Conservation (phyloP, 2,329 filamentous ascomycete genomes). For the Penicillium fuscoglaucum region DNA sequence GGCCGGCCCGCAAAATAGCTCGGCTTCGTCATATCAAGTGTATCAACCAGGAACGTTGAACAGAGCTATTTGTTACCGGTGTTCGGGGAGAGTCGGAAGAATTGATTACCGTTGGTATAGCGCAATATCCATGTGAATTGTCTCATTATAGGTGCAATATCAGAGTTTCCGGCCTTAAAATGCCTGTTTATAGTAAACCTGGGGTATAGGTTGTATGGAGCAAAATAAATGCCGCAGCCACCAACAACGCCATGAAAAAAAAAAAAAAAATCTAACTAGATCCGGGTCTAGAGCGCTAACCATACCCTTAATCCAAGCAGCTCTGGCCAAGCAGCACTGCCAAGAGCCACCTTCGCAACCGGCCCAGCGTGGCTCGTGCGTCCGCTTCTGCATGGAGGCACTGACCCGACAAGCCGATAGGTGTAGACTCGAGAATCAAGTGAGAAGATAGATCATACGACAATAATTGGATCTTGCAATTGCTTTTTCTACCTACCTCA, state of each 20-base stretch:
- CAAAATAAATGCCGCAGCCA: constrained; percentile 1
- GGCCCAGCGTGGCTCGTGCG: constrained; percentile 8
- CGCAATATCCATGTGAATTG: constrained; percentile 1
- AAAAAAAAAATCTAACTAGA: neutral
- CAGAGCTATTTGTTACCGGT: neutral
- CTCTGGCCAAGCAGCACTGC: constrained; percentile 4
- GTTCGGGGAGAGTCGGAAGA: constrained; percentile 1
- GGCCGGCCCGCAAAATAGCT: constrained; percentile 9
- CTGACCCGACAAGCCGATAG: constrained; percentile 3
- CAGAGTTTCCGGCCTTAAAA: neutral
- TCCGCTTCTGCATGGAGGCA: neutral
- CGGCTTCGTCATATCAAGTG: neutral
- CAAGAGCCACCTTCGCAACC: constrained; percentile 3
- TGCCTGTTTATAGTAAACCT: neutral
- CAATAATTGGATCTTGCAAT: neutral
- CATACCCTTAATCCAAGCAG: neutral
- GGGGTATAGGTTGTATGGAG: neutral
- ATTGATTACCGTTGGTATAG: constrained; percentile 1
- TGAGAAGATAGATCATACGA: neutral
- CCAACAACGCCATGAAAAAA: neutral
- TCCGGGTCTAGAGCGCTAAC: neutral
- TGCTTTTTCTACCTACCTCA: neutral
- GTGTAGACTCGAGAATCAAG: neutral
- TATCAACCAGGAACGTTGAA: constrained; percentile 6
- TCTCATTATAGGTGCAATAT: neutral